phyloP scores from a whole-genome alignment of 108 stramenopile species.

The Skeletonema potamos region DNA sequence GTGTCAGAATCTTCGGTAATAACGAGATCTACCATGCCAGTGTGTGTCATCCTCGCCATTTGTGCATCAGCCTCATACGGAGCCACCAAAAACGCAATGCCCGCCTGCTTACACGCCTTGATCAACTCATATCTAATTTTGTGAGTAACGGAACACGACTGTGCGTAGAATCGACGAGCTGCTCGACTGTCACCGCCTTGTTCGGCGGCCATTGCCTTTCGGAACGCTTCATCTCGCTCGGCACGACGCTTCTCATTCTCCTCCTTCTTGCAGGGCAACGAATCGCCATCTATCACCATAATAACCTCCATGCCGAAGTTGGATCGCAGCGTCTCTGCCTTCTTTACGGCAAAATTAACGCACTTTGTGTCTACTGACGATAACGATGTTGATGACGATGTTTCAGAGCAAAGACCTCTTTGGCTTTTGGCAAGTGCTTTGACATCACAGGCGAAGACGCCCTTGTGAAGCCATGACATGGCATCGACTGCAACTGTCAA shows the following conservation, averaged over 20 bases:
- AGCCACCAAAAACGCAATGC: slow-evolving; percentile 66
- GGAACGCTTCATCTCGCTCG: slow-evolving; percentile 46
- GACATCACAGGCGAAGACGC: slow-evolving; percentile 49
- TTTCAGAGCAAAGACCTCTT: neutral
- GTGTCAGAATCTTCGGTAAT: slow-evolving; percentile 82
- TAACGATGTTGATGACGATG: neutral
- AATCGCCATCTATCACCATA: slow-evolving; percentile 82
- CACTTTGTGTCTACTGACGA: slow-evolving; percentile 38
- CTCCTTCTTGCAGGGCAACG: slow-evolving; percentile 64
- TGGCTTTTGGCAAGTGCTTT: slow-evolving; percentile 39
- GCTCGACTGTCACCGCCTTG: slow-evolving; percentile 53
- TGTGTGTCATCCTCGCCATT: slow-evolving; percentile 70
- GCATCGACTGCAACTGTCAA: slow-evolving; percentile 60
- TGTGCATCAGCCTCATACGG: slow-evolving; percentile 93
- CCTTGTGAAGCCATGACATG: slow-evolving; percentile 60
- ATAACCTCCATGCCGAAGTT: slow-evolving; percentile 57
- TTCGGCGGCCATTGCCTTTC: slow-evolving; percentile 45
- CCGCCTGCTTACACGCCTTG: slow-evolving; percentile 33
- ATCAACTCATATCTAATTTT: slow-evolving; percentile 56
- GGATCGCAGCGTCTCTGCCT: slow-evolving; percentile 49
- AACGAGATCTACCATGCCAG: slow-evolving; percentile 69
- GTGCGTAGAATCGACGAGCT: slow-evolving; percentile 55
- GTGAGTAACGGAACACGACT: slow-evolving; percentile 59
- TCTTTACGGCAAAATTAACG: slow-evolving; percentile 47
- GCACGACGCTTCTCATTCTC: slow-evolving; percentile 55